Conservation (phyloP, 371 early-diverging fungal genomes). For the Haplosporangium sp. region DNA sequence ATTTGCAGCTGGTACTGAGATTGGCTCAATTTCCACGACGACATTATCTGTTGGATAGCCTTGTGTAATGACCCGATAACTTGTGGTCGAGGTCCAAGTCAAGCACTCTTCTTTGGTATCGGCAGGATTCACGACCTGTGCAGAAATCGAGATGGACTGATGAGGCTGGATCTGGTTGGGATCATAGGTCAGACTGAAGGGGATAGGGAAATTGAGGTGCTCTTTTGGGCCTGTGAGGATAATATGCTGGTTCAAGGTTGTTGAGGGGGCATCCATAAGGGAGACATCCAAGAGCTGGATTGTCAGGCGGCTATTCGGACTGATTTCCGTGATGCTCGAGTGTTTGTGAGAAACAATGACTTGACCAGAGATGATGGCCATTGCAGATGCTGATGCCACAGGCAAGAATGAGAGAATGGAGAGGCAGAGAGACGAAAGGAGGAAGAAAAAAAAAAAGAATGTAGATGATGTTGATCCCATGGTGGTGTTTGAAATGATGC, state of each 20-base stretch:
- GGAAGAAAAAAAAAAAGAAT: too few species aligned
- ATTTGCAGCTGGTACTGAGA: not conserved
- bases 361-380: conserved; percentile 21
- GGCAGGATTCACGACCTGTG: conserved; percentile 11
- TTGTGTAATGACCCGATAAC: conserved; percentile 17
- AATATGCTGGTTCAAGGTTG: conserved; percentile 19
- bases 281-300: conserved; percentile 33
- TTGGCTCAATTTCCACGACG: conserved; percentile 12
- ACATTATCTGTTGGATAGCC: conserved; percentile 7
- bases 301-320: conserved; percentile 17
- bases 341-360: not conserved
- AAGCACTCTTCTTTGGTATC: not conserved
- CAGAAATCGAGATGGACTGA: conserved; percentile 16
- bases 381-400: not conserved
- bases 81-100: conserved; percentile 27
- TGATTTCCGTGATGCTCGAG: not conserved
- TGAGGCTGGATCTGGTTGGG: conserved; percentile 1
- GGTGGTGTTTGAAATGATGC: too few species aligned
- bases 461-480: too few species aligned
- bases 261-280: conserved; percentile 28
- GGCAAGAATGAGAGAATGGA: too few species aligned
- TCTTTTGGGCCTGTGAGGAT: conserved; percentile 1
- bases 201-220: conserved; percentile 19
- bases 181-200: conserved; percentile 20
- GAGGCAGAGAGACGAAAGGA: too few species aligned